Evolutionary conservation across 768 basidiomycete genomes (phyloP).

Genomic region (Galerina sulciceps): DNA sequence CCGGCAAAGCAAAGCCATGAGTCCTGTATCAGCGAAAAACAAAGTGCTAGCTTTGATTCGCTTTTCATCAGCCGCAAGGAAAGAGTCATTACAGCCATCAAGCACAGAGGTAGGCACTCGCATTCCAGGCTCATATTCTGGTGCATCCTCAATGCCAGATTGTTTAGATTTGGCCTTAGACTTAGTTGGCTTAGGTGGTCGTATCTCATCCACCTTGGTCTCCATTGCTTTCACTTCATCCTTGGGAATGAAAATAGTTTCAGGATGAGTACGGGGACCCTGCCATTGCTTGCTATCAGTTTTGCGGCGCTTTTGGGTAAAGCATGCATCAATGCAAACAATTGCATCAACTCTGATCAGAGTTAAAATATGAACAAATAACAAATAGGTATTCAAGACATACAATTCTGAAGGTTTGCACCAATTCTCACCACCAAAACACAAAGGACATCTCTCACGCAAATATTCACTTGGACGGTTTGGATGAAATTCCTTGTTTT

Average conservation of each 20-base stretch:
- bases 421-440: constrained; percentile 11
- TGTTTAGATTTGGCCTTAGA: too few relatives aligned
- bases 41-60: not conserved
- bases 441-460: constrained; percentile 11
- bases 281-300: not conserved
- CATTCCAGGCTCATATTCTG: not conserved
- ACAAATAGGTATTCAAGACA: not conserved
- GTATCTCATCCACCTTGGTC: not conserved
- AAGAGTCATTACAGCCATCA: not conserved
- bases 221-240: not conserved
- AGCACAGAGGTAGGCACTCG: too few relatives aligned
- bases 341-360: not conserved
- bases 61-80: not conserved
- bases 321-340: not conserved
- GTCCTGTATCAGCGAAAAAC: not conserved
- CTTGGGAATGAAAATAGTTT: not conserved
- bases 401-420: not conserved
- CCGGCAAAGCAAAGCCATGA: not conserved
- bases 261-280: not conserved
- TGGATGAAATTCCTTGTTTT: too few relatives aligned
- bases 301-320: not conserved
- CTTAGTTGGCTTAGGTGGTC: not conserved
- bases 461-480: constrained; percentile 18
- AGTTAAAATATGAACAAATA: too few relatives aligned
- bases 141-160: not conserved